Base-by-base conservation (phyloP, 352 stramenopile genomes). In the Phytopythium ostracodes region DNA sequence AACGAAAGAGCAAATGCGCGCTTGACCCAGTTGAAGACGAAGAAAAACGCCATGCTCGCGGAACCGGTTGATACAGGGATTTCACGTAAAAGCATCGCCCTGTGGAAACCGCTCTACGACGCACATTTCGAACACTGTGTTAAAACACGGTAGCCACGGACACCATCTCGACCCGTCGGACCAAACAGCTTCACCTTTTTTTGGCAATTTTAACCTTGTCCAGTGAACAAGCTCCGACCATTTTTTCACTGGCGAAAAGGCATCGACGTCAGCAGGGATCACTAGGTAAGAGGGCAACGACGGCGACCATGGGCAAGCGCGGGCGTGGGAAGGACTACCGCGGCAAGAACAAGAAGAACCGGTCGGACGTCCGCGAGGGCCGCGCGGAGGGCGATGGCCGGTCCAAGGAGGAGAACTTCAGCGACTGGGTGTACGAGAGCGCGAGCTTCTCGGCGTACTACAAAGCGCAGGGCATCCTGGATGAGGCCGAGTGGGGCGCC, bases 341-440 rank as follows among this genome's bases (percentile, higher is more conserved):
- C 38, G 38, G 55, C 36, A 50, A 51, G 22, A 60, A 66, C 64
- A 89, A 91, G 76, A 91, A 91, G 73, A 69, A 60, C 36, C 78
- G 80, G 27, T 62, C 59, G 17, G 71, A 74, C n/a, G 71, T 60
- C 20, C 71, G 76, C 53, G 64, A 7, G 42, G 42, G 2, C 33
- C 33, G 33, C 33, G 33, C 33, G 33, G 33, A 38, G 33, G 33
- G 18, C 60, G 65, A 62, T 14, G 71, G 71, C 12, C 60, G 73
- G 25, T 70, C 68, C 63, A 66, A 69, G 20, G 71, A 80, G 50
- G 82, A 94, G 50, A 81, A 81, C 58, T 96, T 90, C 68, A 72
- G 76, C 35, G 87, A 96, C 57, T 96, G 87, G 77, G 79, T 94
- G 38, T 96, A 93, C 70, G 88, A 88, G 43, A 96, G 94, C 74